A percentile compares a stretch with the other conserved stretches of the same genome.
Evolutionary conservation across 2,329 filamentous ascomycete genomes (phyloP).

Genomic region (Clonostachys solani): DNA sequence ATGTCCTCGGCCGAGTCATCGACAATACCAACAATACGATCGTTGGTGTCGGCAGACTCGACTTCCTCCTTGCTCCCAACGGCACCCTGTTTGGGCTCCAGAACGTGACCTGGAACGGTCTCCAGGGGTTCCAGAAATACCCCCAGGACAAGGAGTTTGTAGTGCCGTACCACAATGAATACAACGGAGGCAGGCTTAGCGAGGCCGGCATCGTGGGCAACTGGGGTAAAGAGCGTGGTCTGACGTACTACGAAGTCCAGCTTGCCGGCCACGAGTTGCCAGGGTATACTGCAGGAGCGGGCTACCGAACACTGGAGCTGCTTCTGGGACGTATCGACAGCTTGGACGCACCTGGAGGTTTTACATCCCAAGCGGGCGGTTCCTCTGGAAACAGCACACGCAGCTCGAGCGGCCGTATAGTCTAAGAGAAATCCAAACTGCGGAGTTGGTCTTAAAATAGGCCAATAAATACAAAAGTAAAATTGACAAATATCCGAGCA

Average conservation of each 20-base stretch:
- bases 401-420: too few relatives aligned
- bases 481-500: too few relatives aligned
- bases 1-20: conserved; percentile 63
- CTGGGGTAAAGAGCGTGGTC: conserved; percentile 65
- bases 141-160: conserved; percentile 48
- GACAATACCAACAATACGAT: conserved; percentile 68
- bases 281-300: conserved; percentile 63
- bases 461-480: too few relatives aligned
- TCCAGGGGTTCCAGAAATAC: conserved; percentile 59
- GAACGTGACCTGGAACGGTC: conserved; percentile 75
- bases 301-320: conserved; percentile 69
- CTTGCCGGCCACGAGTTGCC: conserved; percentile 63
- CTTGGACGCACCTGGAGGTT: too few relatives aligned
- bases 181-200: conserved; percentile 36
- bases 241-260: conserved; percentile 65
- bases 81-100: conserved; percentile 69
- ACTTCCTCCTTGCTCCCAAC: conserved; percentile 63
- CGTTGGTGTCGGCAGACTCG: conserved; percentile 68
- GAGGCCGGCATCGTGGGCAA: conserved; percentile 60
- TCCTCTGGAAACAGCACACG: too few relatives aligned
- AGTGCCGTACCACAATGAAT: conserved; percentile 44
- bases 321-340: conserved; percentile 52
- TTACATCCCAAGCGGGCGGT: too few relatives aligned
- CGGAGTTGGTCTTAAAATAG: too few relatives aligned
- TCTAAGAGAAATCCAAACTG: too few relatives aligned